Percentiles rank a stretch among this genome's conserved stretches.
These are phyloP conservation scores for Ceratocystis alfenasii DNA, from an alignment of 2,329 filamentous ascomycete genomes.

Conservation along the genomic window DNA sequence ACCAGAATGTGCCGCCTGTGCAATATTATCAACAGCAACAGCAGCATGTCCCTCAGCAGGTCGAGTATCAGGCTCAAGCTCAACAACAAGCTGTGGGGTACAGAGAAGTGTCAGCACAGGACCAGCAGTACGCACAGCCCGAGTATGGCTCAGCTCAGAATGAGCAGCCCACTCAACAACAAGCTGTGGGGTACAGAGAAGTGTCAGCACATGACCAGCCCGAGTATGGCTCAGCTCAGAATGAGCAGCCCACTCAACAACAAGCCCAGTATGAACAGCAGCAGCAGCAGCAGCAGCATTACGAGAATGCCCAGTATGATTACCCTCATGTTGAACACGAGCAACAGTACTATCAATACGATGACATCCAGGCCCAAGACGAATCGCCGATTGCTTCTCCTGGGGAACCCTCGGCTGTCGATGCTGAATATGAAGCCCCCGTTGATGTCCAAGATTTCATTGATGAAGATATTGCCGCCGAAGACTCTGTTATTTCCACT, in stretches of 20 bases:
- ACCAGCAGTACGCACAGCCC: neutral
- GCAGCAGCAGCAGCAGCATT: neutral
- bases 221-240: neutral
- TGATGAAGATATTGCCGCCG: neutral
- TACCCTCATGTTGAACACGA: neutral
- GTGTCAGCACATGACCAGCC: too few relatives aligned
- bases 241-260: neutral
- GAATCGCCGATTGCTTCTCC: neutral
- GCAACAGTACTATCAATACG: neutral
- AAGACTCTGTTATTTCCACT: neutral
- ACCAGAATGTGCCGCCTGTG: constrained; percentile 9
- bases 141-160: neutral
- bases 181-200: too few relatives aligned
- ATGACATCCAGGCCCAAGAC: neutral
- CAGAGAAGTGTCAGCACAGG: neutral
- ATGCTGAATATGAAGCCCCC: neutral
- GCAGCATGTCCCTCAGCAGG: constrained; percentile 1
- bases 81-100: neutral
- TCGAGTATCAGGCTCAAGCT: neutral
- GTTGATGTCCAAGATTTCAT: neutral
- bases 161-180: neutral
- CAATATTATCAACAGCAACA: constrained; percentile 6
- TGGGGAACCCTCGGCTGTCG: neutral
- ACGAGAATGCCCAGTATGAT: neutral
- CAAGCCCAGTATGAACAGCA: neutral